Conservation (phyloP, 352 stramenopile species). For the Synura sp. region DNA sequence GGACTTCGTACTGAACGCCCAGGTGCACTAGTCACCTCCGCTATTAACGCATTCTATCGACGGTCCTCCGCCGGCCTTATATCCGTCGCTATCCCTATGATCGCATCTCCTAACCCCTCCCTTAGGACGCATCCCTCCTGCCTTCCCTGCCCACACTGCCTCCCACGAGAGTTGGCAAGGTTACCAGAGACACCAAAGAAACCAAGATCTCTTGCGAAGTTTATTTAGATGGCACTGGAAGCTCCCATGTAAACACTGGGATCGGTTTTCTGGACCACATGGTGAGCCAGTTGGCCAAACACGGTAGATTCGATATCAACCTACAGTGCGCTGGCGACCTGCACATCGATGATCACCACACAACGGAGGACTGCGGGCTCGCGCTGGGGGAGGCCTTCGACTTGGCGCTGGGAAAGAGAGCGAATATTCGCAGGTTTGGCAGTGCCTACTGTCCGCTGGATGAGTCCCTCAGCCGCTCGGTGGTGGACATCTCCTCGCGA, state of each 20-base stretch:
- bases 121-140: background rate
- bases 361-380: slow-evolving; percentile 81
- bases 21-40: background rate
- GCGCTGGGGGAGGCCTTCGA: slow-evolving; percentile 84
- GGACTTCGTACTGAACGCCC: slow-evolving; percentile 59
- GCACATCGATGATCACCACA: slow-evolving; percentile 89
- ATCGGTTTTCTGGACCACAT: slow-evolving; percentile 89
- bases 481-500: slow-evolving; percentile 84
- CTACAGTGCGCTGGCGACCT: slow-evolving; percentile 80
- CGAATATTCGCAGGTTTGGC: slow-evolving; percentile 77
- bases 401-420: slow-evolving; percentile 69
- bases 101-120: background rate
- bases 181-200: slow-evolving; percentile 67
- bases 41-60: background rate
- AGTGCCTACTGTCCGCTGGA: slow-evolving; percentile 77
- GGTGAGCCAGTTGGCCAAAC: slow-evolving; percentile 78
- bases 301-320: slow-evolving; percentile 77
- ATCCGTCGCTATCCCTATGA: background rate
- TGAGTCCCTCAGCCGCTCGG: slow-evolving; percentile 71
- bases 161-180: background rate
- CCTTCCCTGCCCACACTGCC: background rate
- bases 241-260: slow-evolving; percentile 69
- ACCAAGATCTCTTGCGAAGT: slow-evolving; percentile 76
- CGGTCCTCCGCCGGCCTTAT: background rate
- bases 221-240: slow-evolving; percentile 75